Evolutionary conservation across 1,284 basidiomycete species (phyloP), one percentile per base, ranked within the genome.

Genomic region (Ganoderma meredithae): DNA sequence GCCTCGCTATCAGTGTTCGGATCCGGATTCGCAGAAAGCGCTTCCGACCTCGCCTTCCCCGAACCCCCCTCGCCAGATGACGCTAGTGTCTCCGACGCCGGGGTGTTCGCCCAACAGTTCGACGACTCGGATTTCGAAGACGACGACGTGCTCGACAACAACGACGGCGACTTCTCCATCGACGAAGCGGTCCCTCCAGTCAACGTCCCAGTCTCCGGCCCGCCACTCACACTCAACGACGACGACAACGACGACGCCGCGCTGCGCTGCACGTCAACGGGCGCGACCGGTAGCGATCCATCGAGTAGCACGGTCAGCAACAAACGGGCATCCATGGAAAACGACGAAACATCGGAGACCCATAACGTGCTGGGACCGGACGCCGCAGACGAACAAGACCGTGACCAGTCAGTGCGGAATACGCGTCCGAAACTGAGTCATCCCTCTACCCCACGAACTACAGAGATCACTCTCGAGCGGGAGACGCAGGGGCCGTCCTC

Each of bases 71-170:
- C 62, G 27, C 76, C 63, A 70, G 80, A 76, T 71, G 80, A 69
- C 39, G 76, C 76, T 9, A 68, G 70, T 33, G 70, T 76, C 22
- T 76, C 76, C 25, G 74, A 78, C 19, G 70, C 71, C 5, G 68
- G 63, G 43, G 53, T 68, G 19, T 67, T 70, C 60, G 62, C 71
- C 10, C 43, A 64, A 44, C 72, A 85, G 22, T 86, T 84, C 60
- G 87, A 89, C 66, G 89, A 90, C 72, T 90, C 90, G 3, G 90
- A 91, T 72, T 84, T 88, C 39, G 90, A 91, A 73, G 87, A 88
- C 40, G 84, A 82, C 19, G 69, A 70, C 22, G 53, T 59, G 2
- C 43, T 66, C 47, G 52, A 69, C 41, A 71, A 69, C 41, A 71
- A 66, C 55, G 72, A 72, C 53, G 61, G 41, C 2, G 71, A 70